Evolutionary conservation across 1,139 yeast species (phyloP).

Genomic region (Candida tropicalis): DNA sequence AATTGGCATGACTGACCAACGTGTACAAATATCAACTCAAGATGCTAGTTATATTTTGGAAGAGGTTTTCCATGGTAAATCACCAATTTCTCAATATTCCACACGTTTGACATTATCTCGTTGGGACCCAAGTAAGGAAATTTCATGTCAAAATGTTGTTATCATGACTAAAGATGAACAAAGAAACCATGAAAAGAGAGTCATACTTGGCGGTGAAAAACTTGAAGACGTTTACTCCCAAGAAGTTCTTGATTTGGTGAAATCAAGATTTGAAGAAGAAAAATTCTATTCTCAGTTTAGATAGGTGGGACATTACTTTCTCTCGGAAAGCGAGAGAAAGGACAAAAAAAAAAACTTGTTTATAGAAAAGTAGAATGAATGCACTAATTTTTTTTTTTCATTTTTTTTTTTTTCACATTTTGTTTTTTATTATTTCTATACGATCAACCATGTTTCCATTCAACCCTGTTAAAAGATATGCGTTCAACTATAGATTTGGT

Average conservation of each 20-base stretch:
- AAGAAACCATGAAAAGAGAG: conserved; percentile 70
- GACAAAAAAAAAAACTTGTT: not conserved
- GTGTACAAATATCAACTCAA: conserved; percentile 68
- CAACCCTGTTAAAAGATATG: conserved; percentile 14
- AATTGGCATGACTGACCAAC: conserved; percentile 66
- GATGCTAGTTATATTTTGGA: conserved; percentile 89
- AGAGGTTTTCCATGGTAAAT: conserved; percentile 89
- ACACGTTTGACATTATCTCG: conserved; percentile 76
- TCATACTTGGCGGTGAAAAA: conserved; percentile 64
- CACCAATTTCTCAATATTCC: conserved; percentile 83
- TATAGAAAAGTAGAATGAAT: not conserved
- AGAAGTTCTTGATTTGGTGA: conserved; percentile 61
- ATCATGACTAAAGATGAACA: conserved; percentile 90
- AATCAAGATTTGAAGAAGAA: conserved; percentile 73
- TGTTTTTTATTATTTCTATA: not conserved
- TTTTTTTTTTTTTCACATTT: not conserved
- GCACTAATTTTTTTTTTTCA: not conserved
- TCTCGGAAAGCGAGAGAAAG: too few relatives aligned
- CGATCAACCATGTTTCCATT: conserved; percentile 15
- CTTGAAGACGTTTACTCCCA: conserved; percentile 65
- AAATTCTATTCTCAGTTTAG: conserved; percentile 62
- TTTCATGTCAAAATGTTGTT: conserved; percentile 74
- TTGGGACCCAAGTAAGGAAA: conserved; percentile 71
- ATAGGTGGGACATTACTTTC: too few relatives aligned
- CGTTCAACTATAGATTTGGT: not conserved